Conservation (phyloP, 2,329 filamentous ascomycete species). For the Aspergillus chevalieri region DNA sequence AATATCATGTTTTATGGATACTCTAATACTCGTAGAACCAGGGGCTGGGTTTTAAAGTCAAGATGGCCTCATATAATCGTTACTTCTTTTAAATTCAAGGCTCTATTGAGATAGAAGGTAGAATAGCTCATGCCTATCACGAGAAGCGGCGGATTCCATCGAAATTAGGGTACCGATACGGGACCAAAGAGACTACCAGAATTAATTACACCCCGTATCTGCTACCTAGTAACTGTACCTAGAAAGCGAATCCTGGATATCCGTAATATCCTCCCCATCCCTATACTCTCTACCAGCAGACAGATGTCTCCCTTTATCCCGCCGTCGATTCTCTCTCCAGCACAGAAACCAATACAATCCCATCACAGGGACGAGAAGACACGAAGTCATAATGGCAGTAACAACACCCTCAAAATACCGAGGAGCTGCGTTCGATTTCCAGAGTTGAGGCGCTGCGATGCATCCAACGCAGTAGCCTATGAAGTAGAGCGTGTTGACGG, state of each 20-base stretch:
- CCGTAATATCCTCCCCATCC: background rate
- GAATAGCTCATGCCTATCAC: too few species aligned
- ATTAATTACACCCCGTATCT: too few species aligned
- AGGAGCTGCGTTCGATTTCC: conserved; percentile 30
- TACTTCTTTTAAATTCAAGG: too few species aligned
- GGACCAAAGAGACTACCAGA: too few species aligned
- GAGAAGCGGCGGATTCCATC: too few species aligned
- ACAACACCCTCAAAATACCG: conserved; percentile 45
- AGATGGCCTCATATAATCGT: too few species aligned
- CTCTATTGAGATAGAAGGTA: too few species aligned
- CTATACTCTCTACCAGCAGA: background rate
- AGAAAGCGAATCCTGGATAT: background rate
- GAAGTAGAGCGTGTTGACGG: conserved; percentile 46
- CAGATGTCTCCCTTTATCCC: background rate
- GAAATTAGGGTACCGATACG: too few species aligned
- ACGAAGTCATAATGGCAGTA: conserved; percentile 15
- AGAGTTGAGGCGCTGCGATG: conserved; percentile 46
- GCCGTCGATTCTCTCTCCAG: background rate
- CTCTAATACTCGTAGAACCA: too few species aligned
- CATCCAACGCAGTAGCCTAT: conserved; percentile 46
- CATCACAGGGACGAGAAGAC: background rate
- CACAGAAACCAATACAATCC: background rate
- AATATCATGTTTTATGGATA: background rate
- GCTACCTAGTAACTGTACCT: background rate
- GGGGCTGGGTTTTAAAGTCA: too few species aligned